Conservation (phyloP, 75 land plant genomes). For the Cunninghamia lanceolata region DNA sequence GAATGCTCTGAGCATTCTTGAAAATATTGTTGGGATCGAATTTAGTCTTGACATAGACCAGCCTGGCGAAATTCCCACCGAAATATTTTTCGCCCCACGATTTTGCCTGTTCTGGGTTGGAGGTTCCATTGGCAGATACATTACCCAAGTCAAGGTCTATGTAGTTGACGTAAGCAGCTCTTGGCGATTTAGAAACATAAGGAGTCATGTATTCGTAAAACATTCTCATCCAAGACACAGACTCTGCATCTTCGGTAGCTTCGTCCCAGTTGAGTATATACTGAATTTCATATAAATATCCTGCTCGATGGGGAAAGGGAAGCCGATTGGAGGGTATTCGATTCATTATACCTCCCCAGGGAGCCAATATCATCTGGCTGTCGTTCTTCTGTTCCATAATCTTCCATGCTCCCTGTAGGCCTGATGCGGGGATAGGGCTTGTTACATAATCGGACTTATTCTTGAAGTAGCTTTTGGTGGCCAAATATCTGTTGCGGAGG, state of each 20-base stretch:
- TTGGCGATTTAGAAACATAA: background rate
- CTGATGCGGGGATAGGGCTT: slow-evolving; percentile 5
- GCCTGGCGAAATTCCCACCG: too few species aligned
- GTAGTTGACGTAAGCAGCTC: background rate
- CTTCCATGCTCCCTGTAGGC: background rate
- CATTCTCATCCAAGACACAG: slow-evolving; percentile 9
- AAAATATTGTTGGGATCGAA: background rate
- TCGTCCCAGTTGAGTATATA: too few species aligned
- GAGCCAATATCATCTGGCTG: slow-evolving; percentile 14
- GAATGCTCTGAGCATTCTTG: slow-evolving; percentile 17
- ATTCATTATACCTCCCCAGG: slow-evolving; percentile 17
- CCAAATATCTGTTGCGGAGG: background rate
- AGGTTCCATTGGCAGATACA: background rate
- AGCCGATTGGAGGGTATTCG: too few species aligned
- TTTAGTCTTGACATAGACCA: too few species aligned
- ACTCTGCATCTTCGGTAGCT: background rate
- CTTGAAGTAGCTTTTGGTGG: slow-evolving; percentile 21
- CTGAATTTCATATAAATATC: too few species aligned
- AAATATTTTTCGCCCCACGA: too few species aligned
- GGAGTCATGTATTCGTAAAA: slow-evolving; percentile 19
- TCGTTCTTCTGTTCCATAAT: background rate
- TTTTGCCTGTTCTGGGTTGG: too few species aligned
- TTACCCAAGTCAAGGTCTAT: slow-evolving; percentile 12
- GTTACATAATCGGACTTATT: slow-evolving; percentile 28
- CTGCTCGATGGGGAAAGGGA: too few species aligned